These are phyloP conservation scores for Mycosphaerelloides madeirae DNA, from an alignment of 2,329 filamentous ascomycete species.

Conservation along the genomic window DNA sequence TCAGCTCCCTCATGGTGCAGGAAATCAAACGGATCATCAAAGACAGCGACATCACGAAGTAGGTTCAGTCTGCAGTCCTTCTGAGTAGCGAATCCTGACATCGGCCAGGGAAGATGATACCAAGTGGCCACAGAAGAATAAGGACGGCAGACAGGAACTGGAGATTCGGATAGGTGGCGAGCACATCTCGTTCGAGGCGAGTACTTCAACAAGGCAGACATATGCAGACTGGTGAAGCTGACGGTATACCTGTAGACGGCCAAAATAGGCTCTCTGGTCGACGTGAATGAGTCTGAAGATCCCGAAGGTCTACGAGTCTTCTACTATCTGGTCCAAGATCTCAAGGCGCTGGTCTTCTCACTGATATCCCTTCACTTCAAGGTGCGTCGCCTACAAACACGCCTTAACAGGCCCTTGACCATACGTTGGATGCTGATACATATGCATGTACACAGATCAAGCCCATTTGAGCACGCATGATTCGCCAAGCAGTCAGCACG, in stretches of 20 bases:
- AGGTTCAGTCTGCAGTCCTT: slow-evolving; percentile 29
- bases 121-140: slow-evolving; percentile 99
- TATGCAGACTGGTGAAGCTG: slow-evolving; percentile 14
- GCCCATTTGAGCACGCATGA: slow-evolving; percentile 23
- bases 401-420: background rate
- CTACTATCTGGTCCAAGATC: slow-evolving; percentile 95
- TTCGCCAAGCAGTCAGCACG: too few relatives aligned
- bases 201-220: slow-evolving; percentile 19
- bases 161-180: slow-evolving; percentile 92
- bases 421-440: too few relatives aligned
- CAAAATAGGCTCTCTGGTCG: slow-evolving; percentile 94
- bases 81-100: slow-evolving; percentile 13
- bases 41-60: slow-evolving; percentile 96
- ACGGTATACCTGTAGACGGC: slow-evolving; percentile 63
- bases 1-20: slow-evolving; percentile 81
- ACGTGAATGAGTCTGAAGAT: slow-evolving; percentile 93
- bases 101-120: slow-evolving; percentile 80
- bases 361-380: slow-evolving; percentile 97
- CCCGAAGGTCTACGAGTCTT: slow-evolving; percentile 95
- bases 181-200: slow-evolving; percentile 94
- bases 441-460: slow-evolving; percentile 26
- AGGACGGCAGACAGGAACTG: slow-evolving; percentile 92
- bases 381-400: slow-evolving; percentile 42
- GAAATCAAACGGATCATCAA: slow-evolving; percentile 98
- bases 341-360: slow-evolving; percentile 95